Evolutionary conservation across 768 basidiomycete species (phyloP).

Genomic region (Cystofilobasidium capitatum): DNA sequence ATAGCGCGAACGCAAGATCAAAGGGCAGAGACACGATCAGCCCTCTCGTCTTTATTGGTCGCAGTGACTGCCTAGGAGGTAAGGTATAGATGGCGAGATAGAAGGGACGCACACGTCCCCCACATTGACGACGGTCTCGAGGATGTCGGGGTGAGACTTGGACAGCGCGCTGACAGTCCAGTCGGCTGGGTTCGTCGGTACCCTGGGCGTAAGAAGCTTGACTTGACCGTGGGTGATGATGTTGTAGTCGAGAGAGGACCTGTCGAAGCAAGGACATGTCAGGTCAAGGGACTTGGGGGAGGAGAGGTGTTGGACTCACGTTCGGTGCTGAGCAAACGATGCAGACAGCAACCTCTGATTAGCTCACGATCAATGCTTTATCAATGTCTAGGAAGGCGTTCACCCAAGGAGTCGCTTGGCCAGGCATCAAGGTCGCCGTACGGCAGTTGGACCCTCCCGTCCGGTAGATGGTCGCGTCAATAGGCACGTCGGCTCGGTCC

Average conservation of each 20-base stretch:
- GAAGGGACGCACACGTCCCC: constrained; percentile 15
- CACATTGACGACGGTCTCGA: constrained; percentile 10
- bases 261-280: neutral
- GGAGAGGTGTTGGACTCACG: neutral
- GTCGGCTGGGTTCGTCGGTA: constrained; percentile 14
- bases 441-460: constrained; percentile 14
- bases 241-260: constrained; percentile 22
- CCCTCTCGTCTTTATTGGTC: no score
- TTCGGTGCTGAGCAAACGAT: neutral
- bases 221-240: constrained; percentile 18
- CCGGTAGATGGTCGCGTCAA: neutral
- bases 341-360: no score
- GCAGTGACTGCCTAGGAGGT: no score
- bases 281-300: neutral
- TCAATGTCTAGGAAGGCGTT: neutral
- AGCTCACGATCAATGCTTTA: neutral
- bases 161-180: constrained; percentile 13
- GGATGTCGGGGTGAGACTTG: constrained; percentile 3
- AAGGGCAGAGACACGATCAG: neutral
- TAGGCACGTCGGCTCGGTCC: constrained; percentile 1
- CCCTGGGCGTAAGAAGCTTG: constrained; percentile 13
- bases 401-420: constrained; percentile 22
- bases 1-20: neutral
- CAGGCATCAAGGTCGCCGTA: constrained; percentile 20
- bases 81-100: neutral